These are phyloP conservation scores for Bipolaris cookei DNA, from an alignment of 2,329 filamentous ascomycete genomes.

Conservation along the genomic window DNA sequence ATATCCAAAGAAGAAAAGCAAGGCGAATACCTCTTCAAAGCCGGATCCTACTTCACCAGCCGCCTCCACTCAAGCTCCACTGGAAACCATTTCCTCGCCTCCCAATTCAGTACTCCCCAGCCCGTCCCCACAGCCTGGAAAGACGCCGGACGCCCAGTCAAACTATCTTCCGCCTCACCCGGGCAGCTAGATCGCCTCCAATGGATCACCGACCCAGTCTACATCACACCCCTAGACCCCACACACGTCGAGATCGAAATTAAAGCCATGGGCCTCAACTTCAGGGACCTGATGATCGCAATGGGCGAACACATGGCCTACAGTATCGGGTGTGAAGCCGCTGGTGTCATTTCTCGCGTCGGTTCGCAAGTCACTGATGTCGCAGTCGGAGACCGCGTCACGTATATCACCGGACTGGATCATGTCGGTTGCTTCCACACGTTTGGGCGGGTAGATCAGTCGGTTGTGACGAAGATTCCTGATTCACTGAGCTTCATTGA, in stretches of 20 bases:
- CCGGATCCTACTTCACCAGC: not conserved
- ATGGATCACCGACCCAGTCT: not conserved
- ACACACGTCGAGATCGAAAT: not conserved
- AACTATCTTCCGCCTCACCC: not conserved
- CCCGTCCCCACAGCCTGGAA: not conserved
- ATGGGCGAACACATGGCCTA: constrained; percentile 5
- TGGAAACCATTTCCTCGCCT: not conserved
- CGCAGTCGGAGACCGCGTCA: not conserved
- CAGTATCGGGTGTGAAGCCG: constrained; percentile 2
- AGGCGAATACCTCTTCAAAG: not conserved
- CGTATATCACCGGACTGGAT: not conserved
- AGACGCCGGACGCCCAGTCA: not conserved
- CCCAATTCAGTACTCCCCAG: constrained; percentile 2
- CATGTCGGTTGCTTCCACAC: constrained; percentile 6
- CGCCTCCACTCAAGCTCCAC: not conserved
- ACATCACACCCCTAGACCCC: not conserved
- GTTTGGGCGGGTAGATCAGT: constrained; percentile 1
- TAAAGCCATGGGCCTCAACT: constrained; percentile 3
- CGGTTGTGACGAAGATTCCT: constrained; percentile 1
- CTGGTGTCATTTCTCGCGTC: constrained; percentile 1
- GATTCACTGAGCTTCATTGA: not conserved
- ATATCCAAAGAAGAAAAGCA: not conserved
- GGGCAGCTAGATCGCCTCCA: constrained; percentile 1
- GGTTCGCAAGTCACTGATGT: not conserved
- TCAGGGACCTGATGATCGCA: constrained; percentile 1